A percentile compares a stretch with the other conserved stretches of the same genome.
These are phyloP conservation scores for Lachancea mirantina DNA, from an alignment of 805 yeast genomes.

Conservation along the genomic window DNA sequence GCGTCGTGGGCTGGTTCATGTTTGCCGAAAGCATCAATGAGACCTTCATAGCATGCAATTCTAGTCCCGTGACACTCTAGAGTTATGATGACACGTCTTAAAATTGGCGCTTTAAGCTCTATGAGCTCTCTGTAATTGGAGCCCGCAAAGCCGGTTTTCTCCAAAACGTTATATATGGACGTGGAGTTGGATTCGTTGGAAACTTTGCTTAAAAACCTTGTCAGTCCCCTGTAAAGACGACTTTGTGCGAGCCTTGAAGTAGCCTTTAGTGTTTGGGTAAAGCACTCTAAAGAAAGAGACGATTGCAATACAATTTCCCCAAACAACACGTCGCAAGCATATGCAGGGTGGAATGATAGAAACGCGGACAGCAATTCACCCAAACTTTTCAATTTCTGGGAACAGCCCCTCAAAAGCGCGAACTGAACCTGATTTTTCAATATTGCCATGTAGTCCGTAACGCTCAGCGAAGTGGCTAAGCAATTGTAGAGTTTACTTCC, in stretches of 20 bases:
- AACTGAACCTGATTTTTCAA: slow-evolving; percentile 19
- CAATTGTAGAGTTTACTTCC: slow-evolving; percentile 30
- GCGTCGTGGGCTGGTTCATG: slow-evolving; percentile 15
- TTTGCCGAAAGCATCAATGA: slow-evolving; percentile 3
- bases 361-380: slow-evolving; percentile 7
- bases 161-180: slow-evolving; percentile 11
- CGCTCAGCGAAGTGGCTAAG: slow-evolving; percentile 14
- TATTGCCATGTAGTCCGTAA: slow-evolving; percentile 17
- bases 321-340: slow-evolving; percentile 13
- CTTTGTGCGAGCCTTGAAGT: slow-evolving; percentile 14
- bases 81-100: too few relatives aligned
- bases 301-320: slow-evolving; percentile 15
- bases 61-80: too few relatives aligned
- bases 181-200: slow-evolving; percentile 7
- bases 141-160: slow-evolving; percentile 9
- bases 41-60: neutral
- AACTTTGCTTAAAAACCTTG: slow-evolving; percentile 16
- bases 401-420: slow-evolving; percentile 7
- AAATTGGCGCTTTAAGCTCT: slow-evolving; percentile 11
- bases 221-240: slow-evolving; percentile 14
- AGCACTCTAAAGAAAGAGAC: slow-evolving; percentile 7
- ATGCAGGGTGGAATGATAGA: slow-evolving; percentile 5
- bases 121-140: slow-evolving; percentile 11
- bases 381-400: neutral
- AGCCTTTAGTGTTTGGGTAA: slow-evolving; percentile 9